phyloP scores from a whole-genome alignment of 2,329 filamentous ascomycete genomes.

The Allantophomopsis lycopodina region DNA sequence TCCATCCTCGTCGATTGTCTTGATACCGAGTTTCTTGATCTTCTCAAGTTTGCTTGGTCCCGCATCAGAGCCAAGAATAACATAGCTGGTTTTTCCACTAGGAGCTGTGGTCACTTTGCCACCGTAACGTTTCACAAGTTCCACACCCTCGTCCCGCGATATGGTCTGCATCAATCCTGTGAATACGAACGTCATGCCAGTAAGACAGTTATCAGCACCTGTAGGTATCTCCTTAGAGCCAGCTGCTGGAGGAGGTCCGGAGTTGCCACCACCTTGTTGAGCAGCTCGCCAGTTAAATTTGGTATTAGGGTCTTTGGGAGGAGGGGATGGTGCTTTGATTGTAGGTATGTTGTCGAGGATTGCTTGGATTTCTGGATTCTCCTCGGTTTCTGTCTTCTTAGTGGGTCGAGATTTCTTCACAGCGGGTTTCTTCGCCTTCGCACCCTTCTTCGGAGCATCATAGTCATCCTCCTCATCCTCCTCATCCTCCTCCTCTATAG shows the following conservation, averaged over 20 bases:
- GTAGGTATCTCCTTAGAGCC: conserved; percentile 61
- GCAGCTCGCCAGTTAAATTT: conserved; percentile 74
- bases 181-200: conserved; percentile 86
- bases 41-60: conserved; percentile 87
- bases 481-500: conserved; percentile 36
- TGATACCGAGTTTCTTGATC: conserved; percentile 67
- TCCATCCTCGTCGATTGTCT: conserved; percentile 88
- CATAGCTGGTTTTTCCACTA: conserved; percentile 87
- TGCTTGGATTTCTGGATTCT: conserved; percentile 61
- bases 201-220: conserved; percentile 79
- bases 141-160: conserved; percentile 72
- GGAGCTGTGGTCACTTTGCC: conserved; percentile 79
- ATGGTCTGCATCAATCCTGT: conserved; percentile 76
- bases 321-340: conserved; percentile 72
- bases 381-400: conserved; percentile 52
- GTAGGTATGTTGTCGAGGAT: conserved; percentile 83
- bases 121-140: conserved; percentile 82
- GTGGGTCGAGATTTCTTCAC: conserved; percentile 50
- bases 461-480: conserved; percentile 35
- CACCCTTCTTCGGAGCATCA: conserved; percentile 42
- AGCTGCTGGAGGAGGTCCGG: conserved; percentile 47
- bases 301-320: conserved; percentile 49
- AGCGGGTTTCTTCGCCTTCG: conserved; percentile 30
- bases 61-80: conserved; percentile 82
- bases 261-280: conserved; percentile 40